Evolutionary conservation across 148 eudicot genomes (phyloP), one percentile per base, ranked within the genome.

Genomic region (Fallopia convolvulus): DNA sequence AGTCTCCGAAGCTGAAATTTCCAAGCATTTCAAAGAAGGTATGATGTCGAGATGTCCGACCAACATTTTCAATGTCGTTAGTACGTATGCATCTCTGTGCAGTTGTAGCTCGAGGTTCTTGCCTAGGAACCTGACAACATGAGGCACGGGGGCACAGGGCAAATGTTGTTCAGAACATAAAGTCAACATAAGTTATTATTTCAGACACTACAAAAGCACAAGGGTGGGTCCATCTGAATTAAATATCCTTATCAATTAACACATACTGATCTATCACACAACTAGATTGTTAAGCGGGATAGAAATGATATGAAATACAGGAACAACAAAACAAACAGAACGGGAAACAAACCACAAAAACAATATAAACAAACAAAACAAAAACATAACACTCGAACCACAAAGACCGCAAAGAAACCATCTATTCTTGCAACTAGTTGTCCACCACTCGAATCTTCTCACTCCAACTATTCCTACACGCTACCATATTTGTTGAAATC

Each of bases 11-110:
- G 79, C 99, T 92, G 79, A 95, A 95, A 78, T 95, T 95, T 68
- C 99, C 99, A 79, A 93, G 97, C 99, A 95, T 95, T 83, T 92
- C 96, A 90, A 95, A 95, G 80, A 95, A 89, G 30, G 97, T 95
- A 72, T 95, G 99, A 79, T 95, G 99, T 39, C 99, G 89, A 77
- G 97, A 77, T 77, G 99, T 95, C 76, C 89, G 91, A 40, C 99
- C 99, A 63, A 95, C 99, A 83, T 95, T 95, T 83, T 95, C 99
- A 72, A 95, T 82, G 84, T 95, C 99, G 82, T 92, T 95, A 72
- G 97, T 95, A 8, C 99, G 90, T 78, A 95, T 95, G 81, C 99
- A 95, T 85, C 87, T 91, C 81, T 95, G 99, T 71, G 99, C 80
- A 68, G 97, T 92, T 32, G 99, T 85, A 70, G 97, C 99, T 58